phyloP scores from a whole-genome alignment of 805 yeast genomes.

The Metschnikowia kunwiensis region DNA sequence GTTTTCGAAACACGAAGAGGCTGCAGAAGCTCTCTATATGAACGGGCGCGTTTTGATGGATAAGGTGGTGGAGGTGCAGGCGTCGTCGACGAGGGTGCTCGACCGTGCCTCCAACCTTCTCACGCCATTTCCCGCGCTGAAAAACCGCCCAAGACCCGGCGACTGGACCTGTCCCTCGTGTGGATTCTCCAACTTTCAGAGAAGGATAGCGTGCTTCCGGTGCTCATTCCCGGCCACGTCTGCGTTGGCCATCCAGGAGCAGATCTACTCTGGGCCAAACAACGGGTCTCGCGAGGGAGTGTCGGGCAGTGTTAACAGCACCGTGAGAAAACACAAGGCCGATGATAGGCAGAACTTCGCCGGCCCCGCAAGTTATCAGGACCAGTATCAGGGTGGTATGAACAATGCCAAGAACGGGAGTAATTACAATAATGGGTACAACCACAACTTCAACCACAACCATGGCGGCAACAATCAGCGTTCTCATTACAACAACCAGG shows the following conservation, averaged over 20 bases:
- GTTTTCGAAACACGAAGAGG: constrained; percentile 82
- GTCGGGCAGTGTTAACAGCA: constrained; percentile 1
- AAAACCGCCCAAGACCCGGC: constrained; percentile 90
- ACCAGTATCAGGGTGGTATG: constrained; percentile 11
- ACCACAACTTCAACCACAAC: constrained; percentile 16
- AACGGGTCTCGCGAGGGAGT: background rate
- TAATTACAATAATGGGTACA: constrained; percentile 12
- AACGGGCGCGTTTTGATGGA: constrained; percentile 78
- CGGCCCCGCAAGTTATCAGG: constrained; percentile 11
- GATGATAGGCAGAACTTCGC: constrained; percentile 16
- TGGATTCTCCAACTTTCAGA: constrained; percentile 91
- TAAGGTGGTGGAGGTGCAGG: constrained; percentile 76
- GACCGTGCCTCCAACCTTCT: constrained; percentile 81
- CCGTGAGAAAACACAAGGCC: constrained; percentile 9
- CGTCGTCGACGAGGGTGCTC: constrained; percentile 73
- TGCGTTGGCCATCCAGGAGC: constrained; percentile 66
- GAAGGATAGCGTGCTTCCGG: constrained; percentile 90
- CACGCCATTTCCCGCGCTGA: constrained; percentile 80
- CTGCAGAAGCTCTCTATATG: constrained; percentile 70
- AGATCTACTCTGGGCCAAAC: constrained; percentile 36
- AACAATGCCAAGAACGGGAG: constrained; percentile 16
- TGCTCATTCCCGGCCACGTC: constrained; percentile 84
- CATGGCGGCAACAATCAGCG: constrained; percentile 17
- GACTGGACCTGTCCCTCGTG: constrained; percentile 98
- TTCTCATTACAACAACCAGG: constrained; percentile 43